These are phyloP conservation scores for Karstenula rhodostoma DNA, from an alignment of 2,329 filamentous ascomycete species.

Conservation along the genomic window DNA sequence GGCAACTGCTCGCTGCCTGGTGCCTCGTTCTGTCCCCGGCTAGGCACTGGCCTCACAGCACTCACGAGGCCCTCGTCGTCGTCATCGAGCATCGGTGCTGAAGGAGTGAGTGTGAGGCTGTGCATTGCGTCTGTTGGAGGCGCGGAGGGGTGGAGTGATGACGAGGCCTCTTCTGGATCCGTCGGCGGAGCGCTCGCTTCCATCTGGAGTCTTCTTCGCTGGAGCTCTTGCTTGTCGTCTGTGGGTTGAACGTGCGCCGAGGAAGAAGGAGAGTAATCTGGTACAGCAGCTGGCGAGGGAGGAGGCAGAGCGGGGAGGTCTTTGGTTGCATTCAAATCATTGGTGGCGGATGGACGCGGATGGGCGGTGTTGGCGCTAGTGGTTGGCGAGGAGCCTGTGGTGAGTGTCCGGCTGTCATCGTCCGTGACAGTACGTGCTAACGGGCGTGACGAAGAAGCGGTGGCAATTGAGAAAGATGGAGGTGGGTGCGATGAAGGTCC, in stretches of 20 bases:
- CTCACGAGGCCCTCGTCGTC: constrained; percentile 44
- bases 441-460: constrained; percentile 21
- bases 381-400: constrained; percentile 35
- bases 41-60: constrained; percentile 31
- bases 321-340: constrained; percentile 24
- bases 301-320: constrained; percentile 34
- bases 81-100: constrained; percentile 44
- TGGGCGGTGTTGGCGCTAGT: constrained; percentile 27
- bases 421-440: constrained; percentile 28
- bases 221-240: constrained; percentile 84
- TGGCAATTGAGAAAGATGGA: constrained; percentile 33
- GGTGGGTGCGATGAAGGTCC: constrained; percentile 37
- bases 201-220: constrained; percentile 55
- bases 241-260: constrained; percentile 49
- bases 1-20: constrained; percentile 40
- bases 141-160: constrained; percentile 28
- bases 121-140: constrained; percentile 25
- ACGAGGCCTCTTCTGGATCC: constrained; percentile 28
- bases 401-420: constrained; percentile 25
- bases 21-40: constrained; percentile 17
- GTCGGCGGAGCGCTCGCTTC: constrained; percentile 52
- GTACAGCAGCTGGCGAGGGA: constrained; percentile 24
- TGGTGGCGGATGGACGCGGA: constrained; percentile 19
- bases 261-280: constrained; percentile 37
- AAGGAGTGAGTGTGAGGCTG: constrained; percentile 30